These are phyloP conservation scores for Eucalyptus cloeziana DNA, from an alignment of 345 rosid species.

Conservation along the genomic window DNA sequence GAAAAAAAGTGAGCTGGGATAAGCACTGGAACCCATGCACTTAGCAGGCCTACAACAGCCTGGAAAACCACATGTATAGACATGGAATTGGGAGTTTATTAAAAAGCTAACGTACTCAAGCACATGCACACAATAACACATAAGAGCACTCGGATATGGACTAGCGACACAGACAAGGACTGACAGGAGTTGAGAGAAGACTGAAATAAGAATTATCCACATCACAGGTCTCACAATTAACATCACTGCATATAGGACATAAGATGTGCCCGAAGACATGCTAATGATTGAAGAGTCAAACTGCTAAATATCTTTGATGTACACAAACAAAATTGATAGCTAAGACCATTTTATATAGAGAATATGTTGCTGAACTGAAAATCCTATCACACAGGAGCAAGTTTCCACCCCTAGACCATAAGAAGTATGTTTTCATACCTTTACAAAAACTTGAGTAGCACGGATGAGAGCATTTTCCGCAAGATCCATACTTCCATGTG, in stretches of 20 bases:
- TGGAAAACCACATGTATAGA: not conserved
- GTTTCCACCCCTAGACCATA: not conserved
- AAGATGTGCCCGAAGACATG: not conserved
- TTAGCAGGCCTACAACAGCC: not conserved
- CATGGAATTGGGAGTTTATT: not conserved
- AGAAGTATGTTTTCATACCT: conserved; percentile 33
- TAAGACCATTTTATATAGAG: not conserved
- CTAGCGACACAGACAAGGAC: not conserved
- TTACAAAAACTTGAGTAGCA: conserved; percentile 92
- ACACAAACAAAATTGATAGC: not conserved
- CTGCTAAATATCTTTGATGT: not conserved
- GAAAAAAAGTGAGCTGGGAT: not conserved
- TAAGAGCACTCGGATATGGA: not conserved
- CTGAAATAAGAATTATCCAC: not conserved
- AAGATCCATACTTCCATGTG: conserved; percentile 71
- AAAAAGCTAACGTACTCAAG: not conserved
- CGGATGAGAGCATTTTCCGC: conserved; percentile 84
- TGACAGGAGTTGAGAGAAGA: not conserved
- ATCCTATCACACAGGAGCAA: not conserved
- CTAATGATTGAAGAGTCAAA: not conserved
- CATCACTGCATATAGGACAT: not conserved
- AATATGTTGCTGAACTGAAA: not conserved
- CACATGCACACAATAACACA: not conserved
- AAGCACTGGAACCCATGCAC: not conserved
- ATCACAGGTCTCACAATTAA: not conserved